Conservation (phyloP, 2,329 filamentous ascomycete genomes). For the Alternaria rosae region DNA sequence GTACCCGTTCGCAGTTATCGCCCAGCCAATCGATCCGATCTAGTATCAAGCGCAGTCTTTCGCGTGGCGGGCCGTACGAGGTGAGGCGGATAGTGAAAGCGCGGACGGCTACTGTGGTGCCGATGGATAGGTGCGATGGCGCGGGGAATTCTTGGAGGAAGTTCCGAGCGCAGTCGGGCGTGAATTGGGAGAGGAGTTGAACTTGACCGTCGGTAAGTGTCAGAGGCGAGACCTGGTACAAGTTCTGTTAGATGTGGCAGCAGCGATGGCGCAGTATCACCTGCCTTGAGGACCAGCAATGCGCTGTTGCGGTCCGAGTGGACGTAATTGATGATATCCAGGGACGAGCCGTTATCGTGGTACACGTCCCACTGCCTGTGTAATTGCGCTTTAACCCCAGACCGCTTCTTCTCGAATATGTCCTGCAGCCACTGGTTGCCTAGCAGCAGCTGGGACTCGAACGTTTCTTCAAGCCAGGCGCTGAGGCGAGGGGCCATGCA, state of each 20-base stretch:
- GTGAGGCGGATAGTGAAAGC: constrained; percentile 36
- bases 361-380: constrained; percentile 36
- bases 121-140: not conserved
- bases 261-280: not conserved
- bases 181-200: constrained; percentile 26
- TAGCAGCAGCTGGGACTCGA: constrained; percentile 30
- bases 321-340: constrained; percentile 34
- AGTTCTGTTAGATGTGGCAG: constrained; percentile 1
- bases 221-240: constrained; percentile 24
- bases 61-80: constrained; percentile 34
- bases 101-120: constrained; percentile 26
- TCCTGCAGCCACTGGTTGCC: constrained; percentile 33
- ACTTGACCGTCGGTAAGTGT: constrained; percentile 40
- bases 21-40: constrained; percentile 26
- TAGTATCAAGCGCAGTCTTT: constrained; percentile 31
- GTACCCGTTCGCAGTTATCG: not conserved
- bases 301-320: constrained; percentile 10
- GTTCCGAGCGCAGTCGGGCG: constrained; percentile 13
- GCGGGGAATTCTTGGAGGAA: constrained; percentile 14
- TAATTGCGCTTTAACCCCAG: constrained; percentile 8
- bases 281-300: constrained; percentile 37
- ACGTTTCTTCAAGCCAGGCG: constrained; percentile 33
- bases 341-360: constrained; percentile 45
- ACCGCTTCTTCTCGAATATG: constrained; percentile 13
- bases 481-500: constrained; percentile 26